Percentiles rank a stretch among this genome's conserved stretches.
These are phyloP conservation scores for Clonostachys solani DNA, from an alignment of 2,329 filamentous ascomycete species.

Conservation along the genomic window DNA sequence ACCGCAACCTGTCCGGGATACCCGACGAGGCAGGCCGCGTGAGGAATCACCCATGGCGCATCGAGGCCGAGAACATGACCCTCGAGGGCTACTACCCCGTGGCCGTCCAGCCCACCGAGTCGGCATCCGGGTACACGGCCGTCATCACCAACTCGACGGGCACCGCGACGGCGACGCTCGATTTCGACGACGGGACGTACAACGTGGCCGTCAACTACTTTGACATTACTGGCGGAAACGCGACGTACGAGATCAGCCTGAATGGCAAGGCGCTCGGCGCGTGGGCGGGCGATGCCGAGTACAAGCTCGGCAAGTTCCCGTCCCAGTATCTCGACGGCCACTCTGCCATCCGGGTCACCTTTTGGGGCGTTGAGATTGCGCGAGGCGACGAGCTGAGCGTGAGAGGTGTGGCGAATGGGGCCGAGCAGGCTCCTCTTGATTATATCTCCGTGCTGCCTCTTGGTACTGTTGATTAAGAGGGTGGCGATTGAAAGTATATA, in stretches of 20 bases:
- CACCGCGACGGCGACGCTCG: constrained; percentile 35
- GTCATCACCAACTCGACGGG: constrained; percentile 49
- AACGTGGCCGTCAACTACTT: constrained; percentile 65
- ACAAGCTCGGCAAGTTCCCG: constrained; percentile 52
- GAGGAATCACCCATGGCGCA: constrained; percentile 57
- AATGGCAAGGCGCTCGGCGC: constrained; percentile 46
- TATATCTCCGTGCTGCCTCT: constrained; percentile 59
- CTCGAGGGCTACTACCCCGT: constrained; percentile 53
- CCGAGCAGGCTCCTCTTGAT: constrained; percentile 62
- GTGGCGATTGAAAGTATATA: too few relatives aligned
- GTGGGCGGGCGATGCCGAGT: constrained; percentile 59
- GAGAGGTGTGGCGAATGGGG: constrained; percentile 52
- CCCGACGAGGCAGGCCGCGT: constrained; percentile 52
- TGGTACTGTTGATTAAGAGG: constrained; percentile 47
- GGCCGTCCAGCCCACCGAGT: constrained; percentile 52
- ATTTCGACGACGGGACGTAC: constrained; percentile 49
- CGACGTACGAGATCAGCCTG: constrained; percentile 50
- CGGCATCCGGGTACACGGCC: constrained; percentile 49
- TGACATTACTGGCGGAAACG: constrained; percentile 53
- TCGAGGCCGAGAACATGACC: constrained; percentile 64
- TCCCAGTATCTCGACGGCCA: constrained; percentile 60
- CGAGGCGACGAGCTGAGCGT: constrained; percentile 50
- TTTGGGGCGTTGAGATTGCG: constrained; percentile 40
- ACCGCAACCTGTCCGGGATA: constrained; percentile 56
- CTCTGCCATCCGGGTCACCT: constrained; percentile 59